Evolutionary conservation across 2,329 filamentous ascomycete species (phyloP), one percentile per base, ranked within the genome.

Genomic region (Pestalotiopsis sp.): DNA sequence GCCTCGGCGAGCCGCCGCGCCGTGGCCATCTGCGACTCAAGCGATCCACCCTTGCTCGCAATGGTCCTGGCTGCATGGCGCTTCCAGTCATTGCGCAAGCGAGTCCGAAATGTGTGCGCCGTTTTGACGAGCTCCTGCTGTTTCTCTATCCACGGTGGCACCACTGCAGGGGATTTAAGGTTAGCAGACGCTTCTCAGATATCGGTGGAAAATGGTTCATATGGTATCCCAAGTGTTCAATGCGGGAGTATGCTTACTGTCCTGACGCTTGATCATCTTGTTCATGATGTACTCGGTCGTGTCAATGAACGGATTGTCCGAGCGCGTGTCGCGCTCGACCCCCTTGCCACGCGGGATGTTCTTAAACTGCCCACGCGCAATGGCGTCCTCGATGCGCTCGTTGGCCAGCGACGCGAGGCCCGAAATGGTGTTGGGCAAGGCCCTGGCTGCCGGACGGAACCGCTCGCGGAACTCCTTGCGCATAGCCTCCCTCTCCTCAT

Each of bases 241-340:
- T 7, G 31, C 14, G 20, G 17, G 45, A n/a, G 9, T 9, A 9
- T 1, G 17, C 45, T 52, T 52, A 52, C 45, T 93, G 23, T 97
- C 95, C 80, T 99, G 96, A 69, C 92, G 92, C 81, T 98, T 93
- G 71, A 99, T 98, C 84, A 98, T 98, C 81, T 97, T 96, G 82
- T 99, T 98, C 92, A 98, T 92, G 75, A 98, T 93, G 78, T 98
- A 98, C 80, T 98, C 95, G 0, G 96, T 98, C 0, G 95, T 98
- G 77, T 98, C 94, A 68, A 98, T 89, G 76, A 97, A 98, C 0
- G 96, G 94, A 73, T 92, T 97, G 74, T 91, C 92, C 1, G 93
- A 92, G 72, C 93, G 90, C 65, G 93, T 84, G 74, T 98, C 95
- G n/a, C 92, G 84, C 78, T 95, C 89, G n/a, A 95, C 85, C 5